Base-by-base conservation (phyloP, 306 rosid genomes). In the Medicago arabica region DNA sequence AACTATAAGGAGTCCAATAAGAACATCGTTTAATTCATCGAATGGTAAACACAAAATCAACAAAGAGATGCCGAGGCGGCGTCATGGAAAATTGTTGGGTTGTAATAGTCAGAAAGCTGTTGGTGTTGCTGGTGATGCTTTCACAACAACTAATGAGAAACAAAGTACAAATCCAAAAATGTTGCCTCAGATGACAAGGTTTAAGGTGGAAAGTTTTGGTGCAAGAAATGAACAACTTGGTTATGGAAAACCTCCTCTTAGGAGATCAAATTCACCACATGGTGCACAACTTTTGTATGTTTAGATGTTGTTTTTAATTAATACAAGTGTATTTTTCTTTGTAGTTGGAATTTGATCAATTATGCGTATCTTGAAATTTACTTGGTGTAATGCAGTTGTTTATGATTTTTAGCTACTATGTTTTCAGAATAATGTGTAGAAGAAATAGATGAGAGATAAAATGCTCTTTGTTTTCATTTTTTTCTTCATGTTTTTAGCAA, bases 51-150 rank as follows among this genome's bases (percentile, higher is more conserved):
- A 75, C 17, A 86, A 75, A 57, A 57, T 39, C 40, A 76, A 10
- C 70, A 86, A 39, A 51, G 92, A 81, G 58, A 71, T 74, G 4
- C 88, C 79, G 47, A 82, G 65, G 79, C 78, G 83, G 36, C 83
- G 84, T 51, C 51, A 88, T 0, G 23, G 86, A 8, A 77, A 63
- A 9, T 67, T 89, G 21, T 76, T 85, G 74, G 97, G 98, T 40
- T 91, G 98, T 77, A 93, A 80, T 84, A 93, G 86, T 78, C 87
- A 91, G 8, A 91, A 89, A 75, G 82, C 96, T 46, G 94, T 91
- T 28, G 89, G 85, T 62, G 88, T 93, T 41, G 98, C 86, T 19
- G 85, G 77, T 40, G 86, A 86, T 84, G 89, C 87, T 28, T 75
- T 87, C 68, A 86, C 80, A 57, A 39, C 80, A 9, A 60, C 39